phyloP scores from a whole-genome alignment of 1,284 basidiomycete species.

The Trichosporon sp. region DNA sequence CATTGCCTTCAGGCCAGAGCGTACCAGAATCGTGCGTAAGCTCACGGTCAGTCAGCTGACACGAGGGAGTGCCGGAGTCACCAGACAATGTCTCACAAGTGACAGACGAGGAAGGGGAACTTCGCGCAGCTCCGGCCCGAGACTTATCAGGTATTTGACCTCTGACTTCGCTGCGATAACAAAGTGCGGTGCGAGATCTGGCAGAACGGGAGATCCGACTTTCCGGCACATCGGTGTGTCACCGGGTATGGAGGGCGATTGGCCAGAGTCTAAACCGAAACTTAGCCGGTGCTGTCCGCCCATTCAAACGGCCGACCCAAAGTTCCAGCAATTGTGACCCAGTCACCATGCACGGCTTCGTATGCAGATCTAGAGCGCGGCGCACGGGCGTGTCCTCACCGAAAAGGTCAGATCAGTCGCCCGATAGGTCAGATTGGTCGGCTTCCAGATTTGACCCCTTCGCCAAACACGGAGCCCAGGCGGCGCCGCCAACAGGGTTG shows the following conservation, averaged over 20 bases:
- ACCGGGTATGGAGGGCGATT: not conserved
- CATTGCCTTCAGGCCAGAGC: no score
- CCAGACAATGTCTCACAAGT: not conserved
- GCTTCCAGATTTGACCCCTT: no score
- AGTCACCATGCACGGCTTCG: not conserved
- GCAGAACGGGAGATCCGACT: slow-evolving; percentile 2
- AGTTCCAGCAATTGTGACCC: not conserved
- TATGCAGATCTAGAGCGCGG: not conserved
- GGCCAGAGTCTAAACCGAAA: not conserved
- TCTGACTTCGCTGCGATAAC: not conserved
- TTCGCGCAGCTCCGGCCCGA: not conserved
- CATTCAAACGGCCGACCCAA: not conserved
- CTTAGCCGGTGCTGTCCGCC: not conserved
- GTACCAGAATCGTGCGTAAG: no score
- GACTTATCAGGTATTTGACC: not conserved
- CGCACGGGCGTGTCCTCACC: not conserved
- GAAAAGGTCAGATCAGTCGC: not conserved
- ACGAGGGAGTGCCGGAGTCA: no score
- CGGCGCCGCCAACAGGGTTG: no score
- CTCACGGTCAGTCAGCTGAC: no score
- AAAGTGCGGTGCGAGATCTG: not conserved
- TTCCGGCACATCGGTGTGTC: not conserved
- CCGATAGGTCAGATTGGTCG: not conserved
- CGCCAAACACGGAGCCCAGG: not conserved
- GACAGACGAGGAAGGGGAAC: no score